Base-by-base conservation (phyloP, 2,329 filamentous ascomycete species). In the Clarireedia homoeocarpa region DNA sequence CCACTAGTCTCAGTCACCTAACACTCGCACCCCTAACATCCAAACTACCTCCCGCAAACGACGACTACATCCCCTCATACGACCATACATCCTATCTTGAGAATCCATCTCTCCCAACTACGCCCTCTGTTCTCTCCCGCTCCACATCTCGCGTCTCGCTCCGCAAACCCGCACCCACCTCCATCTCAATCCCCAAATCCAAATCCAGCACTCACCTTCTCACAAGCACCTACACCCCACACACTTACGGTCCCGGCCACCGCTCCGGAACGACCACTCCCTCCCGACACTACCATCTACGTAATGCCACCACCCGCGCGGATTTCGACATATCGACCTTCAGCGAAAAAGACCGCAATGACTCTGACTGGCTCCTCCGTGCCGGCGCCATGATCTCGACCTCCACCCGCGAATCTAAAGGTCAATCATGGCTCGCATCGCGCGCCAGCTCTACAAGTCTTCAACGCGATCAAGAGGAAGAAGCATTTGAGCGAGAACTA, bases 391-490 rank as follows among this genome's bases (percentile, higher is more conserved):
- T 84, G 48, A 79, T 88, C 62, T 79, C 79, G 56, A 78, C 77
- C 51, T 81, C 84, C 66, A 75, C 83, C 17, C 75, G 84, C 56
- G 84, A 88, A 66, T 83, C 75, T 64, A 87, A 87, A 70, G 85
- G 85, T 14, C 84, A 88, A 69, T 73, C 79, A 14, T 88, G 85
- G 85, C 77, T 88, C 20, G 74, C 81, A n/a, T 81, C 82, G 24
- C 76, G 82, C 48, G 81, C 79, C 54, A 85, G 82, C 66, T 85
- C 83, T 1, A 86, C 82, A 7, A 84, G 79, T 65, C 74, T 86
- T 24, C 69, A 77, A 65, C 73, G 71, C 6, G 76, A 80, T 36
- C 72, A 73, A 3, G 79, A 81, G 4, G 78, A 82, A 40, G 77
- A 78, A 58, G 75, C 73, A 10, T 74, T 79, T 57, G 77, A 82